phyloP scores from a whole-genome alignment of 345 rosid genomes.

The Populus deltoides region DNA sequence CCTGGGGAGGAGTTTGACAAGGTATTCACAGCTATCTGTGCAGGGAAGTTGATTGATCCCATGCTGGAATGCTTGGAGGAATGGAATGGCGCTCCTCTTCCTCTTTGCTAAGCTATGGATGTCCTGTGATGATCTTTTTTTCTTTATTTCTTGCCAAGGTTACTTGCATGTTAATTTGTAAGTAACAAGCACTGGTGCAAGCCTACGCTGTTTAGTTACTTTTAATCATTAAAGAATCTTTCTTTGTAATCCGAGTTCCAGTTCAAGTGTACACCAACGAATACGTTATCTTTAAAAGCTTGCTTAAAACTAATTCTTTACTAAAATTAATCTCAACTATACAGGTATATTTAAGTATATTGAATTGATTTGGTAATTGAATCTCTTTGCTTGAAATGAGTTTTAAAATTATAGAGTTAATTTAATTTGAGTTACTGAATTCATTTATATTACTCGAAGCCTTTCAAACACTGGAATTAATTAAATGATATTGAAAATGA shows the following conservation, averaged over 20 bases:
- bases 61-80: conserved; percentile 28
- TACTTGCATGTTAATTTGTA: neutral
- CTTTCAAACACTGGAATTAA: too few species aligned
- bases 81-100: conserved; percentile 34
- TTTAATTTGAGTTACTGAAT: too few species aligned
- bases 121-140: neutral
- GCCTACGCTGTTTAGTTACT: neutral
- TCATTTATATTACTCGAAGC: too few species aligned
- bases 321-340: too few species aligned
- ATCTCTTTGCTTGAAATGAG: too few species aligned
- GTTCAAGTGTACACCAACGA: neutral
- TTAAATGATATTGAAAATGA: too few species aligned
- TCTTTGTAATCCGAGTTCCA: conserved; percentile 1
- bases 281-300: too few species aligned
- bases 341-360: too few species aligned
- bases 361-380: neutral
- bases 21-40: conserved; percentile 29
- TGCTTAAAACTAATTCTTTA: too few species aligned
- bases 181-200: neutral
- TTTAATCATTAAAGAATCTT: neutral
- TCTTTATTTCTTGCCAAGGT: neutral
- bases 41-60: conserved; percentile 30
- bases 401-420: too few species aligned
- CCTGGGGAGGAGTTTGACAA: conserved; percentile 34
- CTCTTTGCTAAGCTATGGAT: conserved; percentile 8